Base-by-base conservation (phyloP, 2,329 filamentous ascomycete genomes). In the Hypoxylon sp. region DNA sequence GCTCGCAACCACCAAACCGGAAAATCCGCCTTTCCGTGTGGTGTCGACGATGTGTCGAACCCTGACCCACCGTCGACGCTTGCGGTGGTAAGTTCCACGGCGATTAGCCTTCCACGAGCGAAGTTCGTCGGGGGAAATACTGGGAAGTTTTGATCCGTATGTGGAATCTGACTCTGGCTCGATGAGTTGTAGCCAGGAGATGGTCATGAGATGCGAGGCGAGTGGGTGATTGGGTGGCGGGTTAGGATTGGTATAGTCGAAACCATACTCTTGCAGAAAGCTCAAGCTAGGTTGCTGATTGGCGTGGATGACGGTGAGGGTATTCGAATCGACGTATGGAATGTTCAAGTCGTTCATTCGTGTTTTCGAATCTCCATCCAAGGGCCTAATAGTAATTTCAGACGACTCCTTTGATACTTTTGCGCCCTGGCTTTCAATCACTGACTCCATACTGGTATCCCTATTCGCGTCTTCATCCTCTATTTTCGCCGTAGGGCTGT, bases 171-270 rank as follows among this genome's bases (percentile, higher is more conserved):
- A 76, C 25, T 82, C 74, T 0, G 94, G 94, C 16, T 88, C 80
- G 11, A 97, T 75, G 4, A 99, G 83, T 71, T 97, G 93, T 2
- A 99, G 82, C 92, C 93, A 99, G 19, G 90, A 93, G 20, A 97
- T 77, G 4, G 88, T 84, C 64, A 93, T 87, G 41, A 99, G 83
- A 67, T 94, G 87, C 11, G 82, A 87, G 70, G 88, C 82, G 7
- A 99, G 83, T 0, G 94, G 93, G 67, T 97, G 94, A 0, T 75
- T 70, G 16, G 84, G 77, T 9, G 81, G 77, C 44, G 78, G 81
- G 59, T 79, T 80, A 31, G 86, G 84, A 55, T 83, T 84, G 51
- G 82, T 81, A 60, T 80, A 76, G 71, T 96, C 91, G 73, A 87
- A 97, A 69, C 85, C 84, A 73, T 96, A 97, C 77, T 96, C 95